Evolutionary conservation across 2,329 filamentous ascomycete genomes (phyloP).

Genomic region (Botryotinia globosa): DNA sequence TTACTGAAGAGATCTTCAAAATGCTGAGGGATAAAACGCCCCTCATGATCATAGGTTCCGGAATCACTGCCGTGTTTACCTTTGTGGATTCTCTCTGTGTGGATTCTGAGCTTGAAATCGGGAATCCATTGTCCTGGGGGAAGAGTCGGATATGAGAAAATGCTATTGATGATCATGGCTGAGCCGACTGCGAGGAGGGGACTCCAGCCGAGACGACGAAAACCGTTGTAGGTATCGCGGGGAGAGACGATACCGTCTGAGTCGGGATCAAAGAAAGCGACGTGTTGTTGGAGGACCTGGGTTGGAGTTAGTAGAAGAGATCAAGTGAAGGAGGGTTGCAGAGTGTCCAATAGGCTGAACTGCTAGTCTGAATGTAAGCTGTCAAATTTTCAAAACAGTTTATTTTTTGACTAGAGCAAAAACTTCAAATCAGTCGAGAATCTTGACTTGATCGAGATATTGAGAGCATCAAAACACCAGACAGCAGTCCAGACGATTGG

Average conservation of each 20-base stretch:
- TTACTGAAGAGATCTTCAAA: conserved; percentile 53
- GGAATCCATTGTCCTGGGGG: conserved; percentile 40
- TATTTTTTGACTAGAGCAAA: neutral
- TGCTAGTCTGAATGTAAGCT: neutral
- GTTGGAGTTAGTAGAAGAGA: neutral
- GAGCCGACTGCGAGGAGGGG: conserved; percentile 45
- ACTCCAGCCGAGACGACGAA: conserved; percentile 46
- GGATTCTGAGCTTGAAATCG: conserved; percentile 43
- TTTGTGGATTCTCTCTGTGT: conserved; percentile 37
- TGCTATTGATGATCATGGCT: conserved; percentile 47
- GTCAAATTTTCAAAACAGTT: neutral
- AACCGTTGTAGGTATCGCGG: conserved; percentile 48
- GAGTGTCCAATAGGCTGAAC: neutral
- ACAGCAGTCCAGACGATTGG: neutral
- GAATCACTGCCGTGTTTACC: conserved; percentile 48
- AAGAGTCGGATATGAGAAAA: conserved; percentile 49
- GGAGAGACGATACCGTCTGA: conserved; percentile 53
- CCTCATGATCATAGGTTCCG: conserved; percentile 48
- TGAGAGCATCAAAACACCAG: neutral
- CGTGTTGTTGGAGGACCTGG: conserved; percentile 52
- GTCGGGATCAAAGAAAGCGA: conserved; percentile 52
- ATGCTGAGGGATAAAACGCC: conserved; percentile 48
- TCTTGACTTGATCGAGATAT: neutral
- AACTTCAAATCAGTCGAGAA: neutral
- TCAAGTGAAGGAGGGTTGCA: neutral